phyloP scores from a whole-genome alignment of 2,329 filamentous ascomycete species.

The Aspergillus latus region DNA sequence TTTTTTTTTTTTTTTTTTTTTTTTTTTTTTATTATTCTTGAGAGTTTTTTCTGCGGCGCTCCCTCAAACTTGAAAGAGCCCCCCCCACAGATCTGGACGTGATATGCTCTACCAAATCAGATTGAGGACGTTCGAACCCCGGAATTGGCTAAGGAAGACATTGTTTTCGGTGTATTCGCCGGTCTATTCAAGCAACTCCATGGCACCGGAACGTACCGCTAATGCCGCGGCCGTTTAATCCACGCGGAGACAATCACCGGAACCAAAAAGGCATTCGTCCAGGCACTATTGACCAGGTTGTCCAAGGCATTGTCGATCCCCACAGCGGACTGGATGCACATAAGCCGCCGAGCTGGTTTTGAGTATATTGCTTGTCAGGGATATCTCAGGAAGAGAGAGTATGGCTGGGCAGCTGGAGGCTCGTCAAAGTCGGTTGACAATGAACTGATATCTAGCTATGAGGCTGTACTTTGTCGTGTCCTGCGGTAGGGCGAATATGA shows the following conservation, averaged over 20 bases:
- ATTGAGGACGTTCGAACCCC: no score
- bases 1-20: no score
- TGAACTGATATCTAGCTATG: no score
- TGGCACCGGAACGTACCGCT: background rate
- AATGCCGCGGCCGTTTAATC: background rate
- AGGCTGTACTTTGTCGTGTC: no score
- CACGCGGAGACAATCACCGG: background rate
- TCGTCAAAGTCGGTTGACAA: background rate
- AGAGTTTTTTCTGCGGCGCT: constrained; percentile 42
- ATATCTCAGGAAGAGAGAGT: constrained; percentile 3
- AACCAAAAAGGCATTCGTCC: background rate
- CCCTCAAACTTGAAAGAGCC: no score
- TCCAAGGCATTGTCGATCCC: background rate
- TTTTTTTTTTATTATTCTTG: no score
- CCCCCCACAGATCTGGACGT: no score
- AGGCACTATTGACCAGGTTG: background rate
- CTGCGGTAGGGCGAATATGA: no score
- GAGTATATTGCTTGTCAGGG: constrained; percentile 5
- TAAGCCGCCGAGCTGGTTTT: background rate
- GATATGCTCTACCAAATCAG: no score
- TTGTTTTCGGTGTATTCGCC: no score
- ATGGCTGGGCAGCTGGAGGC: background rate
- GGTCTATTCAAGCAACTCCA: background rate
- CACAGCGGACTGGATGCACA: background rate
- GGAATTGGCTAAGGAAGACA: no score